Percentiles rank a stretch among this genome's conserved stretches.
These are phyloP conservation scores for Tricholoma matsutake DNA, from an alignment of 768 basidiomycete genomes.

Conservation along the genomic window DNA sequence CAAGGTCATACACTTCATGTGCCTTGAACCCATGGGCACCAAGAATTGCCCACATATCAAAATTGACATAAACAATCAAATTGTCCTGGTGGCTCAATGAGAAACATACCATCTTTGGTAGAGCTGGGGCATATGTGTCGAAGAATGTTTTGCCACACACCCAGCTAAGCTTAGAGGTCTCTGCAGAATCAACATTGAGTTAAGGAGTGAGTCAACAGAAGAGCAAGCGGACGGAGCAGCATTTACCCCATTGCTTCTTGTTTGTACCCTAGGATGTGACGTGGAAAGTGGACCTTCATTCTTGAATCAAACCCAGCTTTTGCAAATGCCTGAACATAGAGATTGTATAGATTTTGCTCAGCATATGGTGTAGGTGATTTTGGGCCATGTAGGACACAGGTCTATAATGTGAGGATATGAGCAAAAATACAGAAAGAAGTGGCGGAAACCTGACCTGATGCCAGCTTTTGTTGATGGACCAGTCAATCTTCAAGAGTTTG, in stretches of 20 bases:
- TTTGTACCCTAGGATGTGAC: slow-evolving; percentile 22
- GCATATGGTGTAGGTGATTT: slow-evolving; percentile 17
- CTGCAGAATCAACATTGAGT: slow-evolving; percentile 16
- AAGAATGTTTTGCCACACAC: slow-evolving; percentile 16
- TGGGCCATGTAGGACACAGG: slow-evolving; percentile 17
- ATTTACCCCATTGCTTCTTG: slow-evolving; percentile 25
- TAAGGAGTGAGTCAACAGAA: background rate
- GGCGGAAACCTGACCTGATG: background rate
- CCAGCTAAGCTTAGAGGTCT: slow-evolving; percentile 27
- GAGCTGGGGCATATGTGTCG: slow-evolving; percentile 20
- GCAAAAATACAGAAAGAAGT: background rate
- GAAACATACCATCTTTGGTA: slow-evolving; percentile 20
- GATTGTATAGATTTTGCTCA: slow-evolving; percentile 22
- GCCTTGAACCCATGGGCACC: slow-evolving; percentile 21
- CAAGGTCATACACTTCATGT: slow-evolving; percentile 22
- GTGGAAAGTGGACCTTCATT: slow-evolving; percentile 21
- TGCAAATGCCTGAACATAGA: slow-evolving; percentile 22
- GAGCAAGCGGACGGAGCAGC: background rate
- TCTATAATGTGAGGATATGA: slow-evolving; percentile 5
- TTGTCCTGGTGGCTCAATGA: background rate
- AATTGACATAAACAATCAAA: background rate
- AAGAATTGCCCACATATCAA: slow-evolving; percentile 21
- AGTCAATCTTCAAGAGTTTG: too few species aligned
- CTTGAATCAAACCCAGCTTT: too few species aligned
- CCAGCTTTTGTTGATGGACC: too few species aligned